phyloP scores from a whole-genome alignment of 164 flowering plant species.

The Taxillus chinensis region DNA sequence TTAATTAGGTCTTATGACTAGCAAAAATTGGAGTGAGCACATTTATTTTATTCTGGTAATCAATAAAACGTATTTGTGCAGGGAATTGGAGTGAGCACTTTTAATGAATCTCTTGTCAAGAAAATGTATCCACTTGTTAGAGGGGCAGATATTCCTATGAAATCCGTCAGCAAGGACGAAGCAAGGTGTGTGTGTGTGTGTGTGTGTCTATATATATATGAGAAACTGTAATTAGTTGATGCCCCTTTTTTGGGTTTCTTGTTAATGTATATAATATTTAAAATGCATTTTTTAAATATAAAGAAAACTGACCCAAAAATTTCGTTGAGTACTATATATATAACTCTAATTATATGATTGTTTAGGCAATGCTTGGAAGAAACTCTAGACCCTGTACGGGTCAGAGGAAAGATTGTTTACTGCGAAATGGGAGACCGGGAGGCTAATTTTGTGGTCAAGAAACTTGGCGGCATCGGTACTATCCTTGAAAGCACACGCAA shows the following conservation, averaged over 20 bases:
- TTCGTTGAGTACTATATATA: too few species aligned
- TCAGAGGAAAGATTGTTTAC: conserved; percentile 52
- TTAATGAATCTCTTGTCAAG: conserved; percentile 19
- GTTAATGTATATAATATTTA: too few species aligned
- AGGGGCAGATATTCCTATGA: conserved; percentile 43
- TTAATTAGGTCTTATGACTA: too few species aligned
- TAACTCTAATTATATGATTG: too few species aligned
- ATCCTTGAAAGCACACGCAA: conserved; percentile 25
- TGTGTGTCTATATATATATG: too few species aligned
- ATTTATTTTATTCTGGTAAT: too few species aligned
- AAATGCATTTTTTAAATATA: too few species aligned
- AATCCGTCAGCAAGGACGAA: conserved; percentile 10
- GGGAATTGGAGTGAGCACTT: conserved; percentile 58
- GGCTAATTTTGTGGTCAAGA: conserved; percentile 45
- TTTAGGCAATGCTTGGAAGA: conserved; percentile 30
- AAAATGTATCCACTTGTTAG: conserved; percentile 43
- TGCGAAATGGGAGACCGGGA: conserved; percentile 36
- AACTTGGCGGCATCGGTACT: conserved; percentile 47
- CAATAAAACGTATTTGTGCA: conserved; percentile 10
- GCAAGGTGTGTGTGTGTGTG: conserved; percentile 17
- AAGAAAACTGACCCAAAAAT: too few species aligned
- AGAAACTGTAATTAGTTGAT: too few species aligned
- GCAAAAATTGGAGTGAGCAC: too few species aligned
- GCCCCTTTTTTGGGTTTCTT: too few species aligned
- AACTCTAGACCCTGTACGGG: conserved; percentile 53